phyloP scores from a whole-genome alignment of 2,329 filamentous ascomycete genomes.

The Penicillium sp. region DNA sequence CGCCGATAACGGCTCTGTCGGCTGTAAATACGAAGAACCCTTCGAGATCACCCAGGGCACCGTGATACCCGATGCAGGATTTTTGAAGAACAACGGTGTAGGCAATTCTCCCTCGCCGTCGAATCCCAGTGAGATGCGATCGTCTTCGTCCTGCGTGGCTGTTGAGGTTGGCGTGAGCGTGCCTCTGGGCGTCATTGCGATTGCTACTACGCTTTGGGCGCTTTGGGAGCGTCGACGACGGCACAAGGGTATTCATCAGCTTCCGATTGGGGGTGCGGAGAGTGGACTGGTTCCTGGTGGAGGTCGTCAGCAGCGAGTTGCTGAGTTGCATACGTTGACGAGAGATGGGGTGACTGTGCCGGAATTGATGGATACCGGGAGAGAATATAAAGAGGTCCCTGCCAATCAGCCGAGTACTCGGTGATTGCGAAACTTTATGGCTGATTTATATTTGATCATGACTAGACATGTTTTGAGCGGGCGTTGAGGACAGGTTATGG shows the following conservation, averaged over 20 bases:
- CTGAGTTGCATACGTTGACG: background rate
- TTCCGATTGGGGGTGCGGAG: background rate
- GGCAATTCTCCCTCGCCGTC: background rate
- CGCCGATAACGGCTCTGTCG: background rate
- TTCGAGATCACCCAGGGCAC: background rate
- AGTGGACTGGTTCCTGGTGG: background rate
- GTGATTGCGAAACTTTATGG: background rate
- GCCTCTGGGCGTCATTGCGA: conserved; percentile 1
- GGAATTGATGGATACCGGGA: conserved; percentile 1
- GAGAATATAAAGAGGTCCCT: conserved; percentile 1
- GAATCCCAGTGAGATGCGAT: too few species aligned
- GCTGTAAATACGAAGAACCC: conserved; percentile 2
- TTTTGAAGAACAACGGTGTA: background rate
- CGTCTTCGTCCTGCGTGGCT: conserved; percentile 1
- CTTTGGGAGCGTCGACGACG: conserved; percentile 1
- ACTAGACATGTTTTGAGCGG: too few species aligned
- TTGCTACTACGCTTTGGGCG: conserved; percentile 1
- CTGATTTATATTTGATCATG: too few species aligned
- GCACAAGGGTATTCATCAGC: background rate
- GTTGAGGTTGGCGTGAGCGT: conserved; percentile 1
- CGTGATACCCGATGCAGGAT: conserved; percentile 2
- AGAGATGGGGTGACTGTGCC: background rate
- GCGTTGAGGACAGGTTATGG: too few species aligned
- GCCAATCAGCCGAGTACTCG: background rate
- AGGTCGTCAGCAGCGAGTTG: conserved; percentile 1